Evolutionary conservation across 1,139 yeast genomes (phyloP).

Genomic region (Suzukiozyma palmioleophila): DNA sequence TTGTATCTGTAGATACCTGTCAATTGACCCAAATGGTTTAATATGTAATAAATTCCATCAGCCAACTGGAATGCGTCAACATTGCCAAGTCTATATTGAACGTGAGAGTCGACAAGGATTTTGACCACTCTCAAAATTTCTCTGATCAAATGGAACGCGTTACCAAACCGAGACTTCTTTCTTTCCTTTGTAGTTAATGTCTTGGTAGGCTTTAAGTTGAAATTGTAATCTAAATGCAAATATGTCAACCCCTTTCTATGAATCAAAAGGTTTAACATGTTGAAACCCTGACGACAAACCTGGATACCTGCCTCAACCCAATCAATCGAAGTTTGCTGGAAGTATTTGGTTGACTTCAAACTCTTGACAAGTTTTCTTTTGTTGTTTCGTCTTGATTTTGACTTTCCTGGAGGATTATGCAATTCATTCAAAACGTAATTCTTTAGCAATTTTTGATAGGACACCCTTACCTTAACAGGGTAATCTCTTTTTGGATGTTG

Average conservation of each 20-base stretch:
- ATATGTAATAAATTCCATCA: constrained; percentile 84
- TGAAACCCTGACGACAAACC: constrained; percentile 88
- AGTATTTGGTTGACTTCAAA: constrained; percentile 75
- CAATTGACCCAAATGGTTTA: constrained; percentile 91
- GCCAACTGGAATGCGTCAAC: constrained; percentile 93
- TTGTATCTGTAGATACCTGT: constrained; percentile 97
- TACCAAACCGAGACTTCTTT: constrained; percentile 92
- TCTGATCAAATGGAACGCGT: constrained; percentile 90
- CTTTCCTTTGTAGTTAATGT: constrained; percentile 95
- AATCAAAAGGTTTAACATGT: constrained; percentile 84
- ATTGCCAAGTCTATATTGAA: constrained; percentile 83
- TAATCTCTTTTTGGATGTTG: constrained; percentile 58
- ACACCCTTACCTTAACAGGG: constrained; percentile 75
- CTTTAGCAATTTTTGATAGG: constrained; percentile 84
- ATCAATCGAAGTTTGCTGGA: constrained; percentile 87
- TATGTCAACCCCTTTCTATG: constrained; percentile 91
- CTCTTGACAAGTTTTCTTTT: constrained; percentile 62
- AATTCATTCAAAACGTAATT: constrained; percentile 69
- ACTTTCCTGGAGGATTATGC: constrained; percentile 37
- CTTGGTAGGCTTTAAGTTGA: constrained; percentile 93
- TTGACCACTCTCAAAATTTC: constrained; percentile 82
- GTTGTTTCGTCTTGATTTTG: constrained; percentile 28
- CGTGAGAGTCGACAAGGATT: constrained; percentile 88
- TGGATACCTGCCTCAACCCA: constrained; percentile 99
- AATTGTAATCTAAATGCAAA: constrained; percentile 90